Conservation (phyloP, 78 protist genomes). For the Cavenderia fasciculata region DNA sequence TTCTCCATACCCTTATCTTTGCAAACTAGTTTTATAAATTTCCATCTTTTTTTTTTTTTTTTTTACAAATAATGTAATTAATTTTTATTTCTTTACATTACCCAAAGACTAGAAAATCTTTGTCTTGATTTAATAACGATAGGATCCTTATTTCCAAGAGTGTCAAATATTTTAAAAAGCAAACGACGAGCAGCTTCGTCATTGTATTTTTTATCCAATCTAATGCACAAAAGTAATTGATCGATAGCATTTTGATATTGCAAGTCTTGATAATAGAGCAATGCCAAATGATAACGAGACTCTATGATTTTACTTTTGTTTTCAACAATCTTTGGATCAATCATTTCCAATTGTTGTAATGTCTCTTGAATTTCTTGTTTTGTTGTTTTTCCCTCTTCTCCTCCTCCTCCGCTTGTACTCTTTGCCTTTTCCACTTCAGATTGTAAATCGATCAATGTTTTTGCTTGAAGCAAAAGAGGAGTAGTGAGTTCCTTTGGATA, state of each 20-base stretch:
- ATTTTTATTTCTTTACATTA: too few species aligned
- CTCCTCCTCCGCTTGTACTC: too few species aligned
- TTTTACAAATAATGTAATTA: too few species aligned
- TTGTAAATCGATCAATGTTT: neutral
- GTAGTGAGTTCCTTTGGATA: neutral
- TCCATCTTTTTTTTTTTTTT: too few species aligned
- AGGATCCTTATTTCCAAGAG: neutral
- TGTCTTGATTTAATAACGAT: neutral
- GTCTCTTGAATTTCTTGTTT: neutral
- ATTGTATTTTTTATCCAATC: neutral
- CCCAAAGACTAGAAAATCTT: constrained; percentile 16
- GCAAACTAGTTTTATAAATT: too few species aligned
- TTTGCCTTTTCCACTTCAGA: neutral
- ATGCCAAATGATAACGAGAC: neutral
- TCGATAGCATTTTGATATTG: neutral
- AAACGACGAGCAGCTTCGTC: neutral
- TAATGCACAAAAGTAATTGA: neutral
- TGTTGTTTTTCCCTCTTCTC: too few species aligned
- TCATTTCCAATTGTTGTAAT: neutral
- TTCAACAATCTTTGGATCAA: neutral
- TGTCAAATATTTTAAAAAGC: constrained; percentile 10
- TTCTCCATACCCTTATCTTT: too few species aligned
- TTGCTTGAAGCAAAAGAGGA: neutral
- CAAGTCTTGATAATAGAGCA: neutral
- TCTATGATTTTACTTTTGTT: too few species aligned